Base-by-base conservation (phyloP, 192 early-diverging fungal species). In the Gamsiella multidivaricata region DNA sequence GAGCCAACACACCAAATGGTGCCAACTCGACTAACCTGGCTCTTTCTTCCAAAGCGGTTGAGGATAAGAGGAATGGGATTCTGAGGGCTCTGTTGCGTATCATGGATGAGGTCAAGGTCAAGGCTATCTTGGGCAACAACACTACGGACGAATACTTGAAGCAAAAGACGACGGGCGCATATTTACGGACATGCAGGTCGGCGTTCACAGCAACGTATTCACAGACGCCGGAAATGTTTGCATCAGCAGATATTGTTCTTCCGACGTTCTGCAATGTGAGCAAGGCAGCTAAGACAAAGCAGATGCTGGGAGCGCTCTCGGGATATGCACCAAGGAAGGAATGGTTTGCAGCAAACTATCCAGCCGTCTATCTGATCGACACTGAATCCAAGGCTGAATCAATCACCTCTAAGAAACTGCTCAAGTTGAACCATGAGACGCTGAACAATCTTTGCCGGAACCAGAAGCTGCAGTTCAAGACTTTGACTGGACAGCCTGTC, bases 221-320 rank as follows among this genome's bases (percentile, higher is more conserved):
- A 80, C 86, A 54, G 82, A 88, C 46, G 57, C 59, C 28, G 11
- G 70, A 80, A 23, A 47, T 69, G 58, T 78, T 67, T 32, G 56
- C 63, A 37, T 70, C 69, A 41, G 52, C 83, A n/a, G 65, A 67
- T 2, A 34, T 68, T 3, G 67, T 70, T 17, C 83, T 94, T 61
- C 92, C 93, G 15, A 53, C 80, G 0, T 56, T 87, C 31, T 69
- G 87, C 50, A 87, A 88, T 51, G 61, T 91, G 42, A 79, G 75
- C 67, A 91, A 91, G 65, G 85, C 88, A 0, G 63, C 91, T n/a
- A 93, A 93, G 72, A 72, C 81, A 33, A 78, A 85, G 32, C 84
- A 88, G 50, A 61, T 71, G 14, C 55, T 90, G 34, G 68, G 86
- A 22, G 81, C 85, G 7, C 82, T 88, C 28, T 87, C 85, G 57